A percentile compares a stretch with the other conserved stretches of the same genome.
These are phyloP conservation scores for Trichocladium uniseriatum DNA, from an alignment of 495 filamentous ascomycete species.

Conservation along the genomic window DNA sequence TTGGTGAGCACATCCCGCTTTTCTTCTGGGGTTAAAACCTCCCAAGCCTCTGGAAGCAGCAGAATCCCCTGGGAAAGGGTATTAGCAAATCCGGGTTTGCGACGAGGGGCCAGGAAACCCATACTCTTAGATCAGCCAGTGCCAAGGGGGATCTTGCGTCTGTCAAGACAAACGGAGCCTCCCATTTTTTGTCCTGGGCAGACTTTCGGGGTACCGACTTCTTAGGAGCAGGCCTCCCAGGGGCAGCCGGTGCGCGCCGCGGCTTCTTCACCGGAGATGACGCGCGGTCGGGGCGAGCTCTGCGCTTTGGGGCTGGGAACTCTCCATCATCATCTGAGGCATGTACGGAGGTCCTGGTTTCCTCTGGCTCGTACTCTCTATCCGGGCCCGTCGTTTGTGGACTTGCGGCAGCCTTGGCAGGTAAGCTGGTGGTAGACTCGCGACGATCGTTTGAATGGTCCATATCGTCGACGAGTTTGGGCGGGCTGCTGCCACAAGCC, in stretches of 20 bases:
- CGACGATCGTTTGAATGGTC: not conserved
- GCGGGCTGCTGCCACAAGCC: not conserved
- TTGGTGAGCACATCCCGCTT: conserved; percentile 45
- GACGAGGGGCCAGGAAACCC: conserved; percentile 5
- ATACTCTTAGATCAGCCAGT: conserved; percentile 47
- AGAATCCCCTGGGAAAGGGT: conserved; percentile 42
- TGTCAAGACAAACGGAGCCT: conserved; percentile 43
- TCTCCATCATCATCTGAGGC: not conserved
- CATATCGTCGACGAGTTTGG: too few relatives aligned
- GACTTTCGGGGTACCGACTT: conserved; percentile 13
- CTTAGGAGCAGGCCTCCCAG: conserved; percentile 10
- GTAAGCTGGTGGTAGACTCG: not conserved
- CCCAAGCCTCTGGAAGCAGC: conserved; percentile 48
- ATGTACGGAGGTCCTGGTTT: not conserved
- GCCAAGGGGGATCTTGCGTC: conserved; percentile 47
- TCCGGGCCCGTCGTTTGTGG: not conserved
- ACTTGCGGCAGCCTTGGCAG: not conserved
- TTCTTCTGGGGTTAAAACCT: conserved; percentile 45
- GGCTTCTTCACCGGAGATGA: conserved; percentile 8
- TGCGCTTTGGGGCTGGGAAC: conserved; percentile 3
- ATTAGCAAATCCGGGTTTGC: not conserved
- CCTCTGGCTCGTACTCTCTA: not conserved
- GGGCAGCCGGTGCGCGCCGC: not conserved
- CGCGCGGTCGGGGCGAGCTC: not conserved
- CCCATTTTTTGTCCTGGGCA: conserved; percentile 23